Conservation (phyloP, 805 yeast species). For the Huiozyma sinensis region DNA sequence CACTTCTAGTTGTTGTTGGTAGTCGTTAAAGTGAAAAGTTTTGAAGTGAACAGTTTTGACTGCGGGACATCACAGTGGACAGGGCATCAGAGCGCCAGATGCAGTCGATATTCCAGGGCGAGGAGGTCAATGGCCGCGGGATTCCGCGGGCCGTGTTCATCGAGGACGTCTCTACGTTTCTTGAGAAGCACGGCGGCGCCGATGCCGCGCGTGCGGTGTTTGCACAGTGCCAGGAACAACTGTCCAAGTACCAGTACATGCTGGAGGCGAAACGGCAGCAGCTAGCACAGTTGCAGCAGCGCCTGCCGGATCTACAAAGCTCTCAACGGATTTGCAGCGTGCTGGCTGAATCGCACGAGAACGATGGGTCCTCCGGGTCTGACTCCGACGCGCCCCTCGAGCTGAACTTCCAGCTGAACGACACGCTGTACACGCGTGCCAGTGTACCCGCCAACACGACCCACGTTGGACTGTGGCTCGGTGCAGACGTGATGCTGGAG, state of each 20-base stretch:
- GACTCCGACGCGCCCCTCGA: conserved; percentile 37
- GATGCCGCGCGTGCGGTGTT: conserved; percentile 57
- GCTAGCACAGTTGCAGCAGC: conserved; percentile 29
- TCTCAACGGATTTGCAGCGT: conserved; percentile 65
- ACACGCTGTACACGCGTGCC: conserved; percentile 83
- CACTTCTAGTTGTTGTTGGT: too few species aligned
- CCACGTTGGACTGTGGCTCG: conserved; percentile 82
- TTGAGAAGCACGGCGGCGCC: background rate
- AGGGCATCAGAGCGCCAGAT: conserved; percentile 7
- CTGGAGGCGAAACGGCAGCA: conserved; percentile 32
- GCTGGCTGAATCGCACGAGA: conserved; percentile 38
- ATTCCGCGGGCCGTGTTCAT: conserved; percentile 95
- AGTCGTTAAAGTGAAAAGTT: too few species aligned
- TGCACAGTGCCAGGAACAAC: conserved; percentile 70
- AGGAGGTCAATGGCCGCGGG: conserved; percentile 76
- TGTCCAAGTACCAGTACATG: conserved; percentile 87
- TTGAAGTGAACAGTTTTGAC: too few species aligned
- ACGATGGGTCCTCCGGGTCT: conserved; percentile 22
- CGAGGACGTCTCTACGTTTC: conserved; percentile 63
- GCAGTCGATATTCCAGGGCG: conserved; percentile 35
- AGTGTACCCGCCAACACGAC: conserved; percentile 44
- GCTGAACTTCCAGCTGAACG: conserved; percentile 86
- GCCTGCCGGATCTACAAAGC: conserved; percentile 87
- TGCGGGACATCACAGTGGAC: too few species aligned
- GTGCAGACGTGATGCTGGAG: conserved; percentile 95